Evolutionary conservation across 83 land plant genomes (phyloP), one percentile per base, ranked within the genome.

Genomic region (Diphasiastrum complanatum): DNA sequence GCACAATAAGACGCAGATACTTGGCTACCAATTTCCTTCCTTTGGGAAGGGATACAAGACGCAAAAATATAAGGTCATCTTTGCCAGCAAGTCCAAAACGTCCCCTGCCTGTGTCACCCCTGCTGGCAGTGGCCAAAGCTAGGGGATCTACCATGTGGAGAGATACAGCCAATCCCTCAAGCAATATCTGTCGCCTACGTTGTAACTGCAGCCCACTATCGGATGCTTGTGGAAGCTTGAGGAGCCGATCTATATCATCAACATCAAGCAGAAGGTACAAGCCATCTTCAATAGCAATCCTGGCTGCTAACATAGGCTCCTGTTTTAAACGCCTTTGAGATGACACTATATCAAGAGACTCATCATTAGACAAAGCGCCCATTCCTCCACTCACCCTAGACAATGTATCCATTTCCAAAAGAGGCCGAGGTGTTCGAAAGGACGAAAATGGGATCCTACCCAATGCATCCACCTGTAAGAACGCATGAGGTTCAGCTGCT

Each of bases 291-390:
- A 91, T 84, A 10, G 81, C 75, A 35, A 91, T 81, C 48, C 95
- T 76, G 0, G 95, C 97, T 46, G 89, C 97, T 23, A 91, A 77
- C 89, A 91, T 78, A 11, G 97, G 97, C 60, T 91, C 97, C 61
- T 91, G 86, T 41, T 91, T 93, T 19, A 91, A 68, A 29, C 89
- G 82, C 70, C 84, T 91, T 51, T 79, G 86, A 36, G 45, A 31
- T 47, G 60, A 38, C 55, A 71, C 78, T 18, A 66, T 67, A 8
- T 83, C 82, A 61, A 22, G 18, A 38, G 60, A 47, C 5, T 40
- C 65, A 61, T 68, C 70, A 34, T 76, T 71, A 30, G 73, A 53
- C 22, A 33, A 30, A 33, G 34, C 8, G 43, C 43, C 8, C 45
- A 66, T 66, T 3, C 49, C 49, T 46, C 76, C 72, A 41, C 60